These are phyloP conservation scores for Poa annua DNA, from an alignment of 176 grass and related monocot genomes.

Conservation along the genomic window DNA sequence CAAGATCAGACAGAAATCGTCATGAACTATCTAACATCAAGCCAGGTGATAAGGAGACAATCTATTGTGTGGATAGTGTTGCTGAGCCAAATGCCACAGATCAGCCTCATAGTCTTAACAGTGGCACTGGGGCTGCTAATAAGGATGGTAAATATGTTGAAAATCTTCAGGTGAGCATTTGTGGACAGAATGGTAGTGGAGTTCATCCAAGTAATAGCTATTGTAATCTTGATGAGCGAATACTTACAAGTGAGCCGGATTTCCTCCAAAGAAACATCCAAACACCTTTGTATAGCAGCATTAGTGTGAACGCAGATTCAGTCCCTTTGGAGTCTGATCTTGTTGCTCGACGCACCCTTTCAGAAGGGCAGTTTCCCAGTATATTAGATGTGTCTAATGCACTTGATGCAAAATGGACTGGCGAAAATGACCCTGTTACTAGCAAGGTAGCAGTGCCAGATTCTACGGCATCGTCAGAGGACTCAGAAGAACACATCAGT, in stretches of 20 bases:
- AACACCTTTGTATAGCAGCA: conserved; percentile 57
- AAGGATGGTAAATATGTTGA: conserved; percentile 49
- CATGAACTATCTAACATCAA: conserved; percentile 47
- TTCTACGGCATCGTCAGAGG: conserved; percentile 50
- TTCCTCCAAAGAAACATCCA: conserved; percentile 53
- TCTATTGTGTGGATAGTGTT: conserved; percentile 49
- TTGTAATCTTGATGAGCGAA: conserved; percentile 38
- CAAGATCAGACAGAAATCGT: conserved; percentile 50
- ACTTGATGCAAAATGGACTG: conserved; percentile 86
- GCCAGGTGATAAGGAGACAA: conserved; percentile 53
- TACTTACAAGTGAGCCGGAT: conserved; percentile 47
- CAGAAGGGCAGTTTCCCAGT: conserved; percentile 87
- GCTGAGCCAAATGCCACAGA: conserved; percentile 43
- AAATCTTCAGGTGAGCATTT: conserved; percentile 43
- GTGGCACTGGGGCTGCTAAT: conserved; percentile 33
- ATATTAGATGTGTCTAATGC: conserved; percentile 66
- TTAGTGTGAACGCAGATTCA: conserved; percentile 61
- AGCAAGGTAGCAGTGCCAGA: conserved; percentile 52
- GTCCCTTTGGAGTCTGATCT: conserved; percentile 63
- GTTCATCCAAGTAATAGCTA: conserved; percentile 41
- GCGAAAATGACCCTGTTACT: conserved; percentile 62
- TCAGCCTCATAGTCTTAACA: conserved; percentile 56
- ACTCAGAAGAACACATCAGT: conserved; percentile 58
- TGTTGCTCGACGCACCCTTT: conserved; percentile 74
- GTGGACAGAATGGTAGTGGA: conserved; percentile 31